Evolutionary conservation across 768 basidiomycete genomes (phyloP).

Genomic region (Macrolepiota fuliginosa): DNA sequence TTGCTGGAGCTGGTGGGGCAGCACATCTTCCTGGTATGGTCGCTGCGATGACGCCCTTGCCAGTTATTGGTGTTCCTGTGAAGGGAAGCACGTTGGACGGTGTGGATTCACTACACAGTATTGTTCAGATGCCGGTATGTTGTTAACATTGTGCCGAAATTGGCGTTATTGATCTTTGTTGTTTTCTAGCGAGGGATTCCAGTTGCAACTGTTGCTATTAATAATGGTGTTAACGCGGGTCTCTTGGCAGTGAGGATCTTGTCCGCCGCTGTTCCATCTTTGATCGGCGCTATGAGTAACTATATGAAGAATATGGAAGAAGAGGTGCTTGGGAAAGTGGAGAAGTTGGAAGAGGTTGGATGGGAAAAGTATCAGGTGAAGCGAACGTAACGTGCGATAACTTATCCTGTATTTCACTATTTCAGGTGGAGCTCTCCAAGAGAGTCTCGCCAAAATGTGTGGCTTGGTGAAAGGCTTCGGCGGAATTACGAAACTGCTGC

Average conservation of each 20-base stretch:
- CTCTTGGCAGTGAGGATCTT: slow-evolving; percentile 91
- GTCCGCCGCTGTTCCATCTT: slow-evolving; percentile 63
- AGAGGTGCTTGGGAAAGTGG: slow-evolving; percentile 79
- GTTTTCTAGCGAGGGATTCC: slow-evolving; percentile 83
- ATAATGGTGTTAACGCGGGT: slow-evolving; percentile 92
- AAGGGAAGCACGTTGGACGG: slow-evolving; percentile 93
- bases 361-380: slow-evolving; percentile 80
- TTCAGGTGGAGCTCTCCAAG: background rate
- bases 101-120: slow-evolving; percentile 94
- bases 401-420: background rate
- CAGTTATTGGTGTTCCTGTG: slow-evolving; percentile 96
- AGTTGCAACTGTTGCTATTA: slow-evolving; percentile 96
- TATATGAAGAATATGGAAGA: slow-evolving; percentile 69
- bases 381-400: slow-evolving; percentile 8
- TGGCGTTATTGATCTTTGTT: background rate
- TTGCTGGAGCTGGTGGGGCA: slow-evolving; percentile 98
- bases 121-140: slow-evolving; percentile 98
- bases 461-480: no score
- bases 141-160: background rate
- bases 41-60: slow-evolving; percentile 87
- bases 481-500: no score
- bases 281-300: slow-evolving; percentile 64
- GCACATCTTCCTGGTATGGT: slow-evolving; percentile 99
- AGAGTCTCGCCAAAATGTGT: background rate
- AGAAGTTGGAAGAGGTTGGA: slow-evolving; percentile 70